These are phyloP conservation scores for Termitomyces sp. DNA, from an alignment of 768 basidiomycete species.

Conservation along the genomic window DNA sequence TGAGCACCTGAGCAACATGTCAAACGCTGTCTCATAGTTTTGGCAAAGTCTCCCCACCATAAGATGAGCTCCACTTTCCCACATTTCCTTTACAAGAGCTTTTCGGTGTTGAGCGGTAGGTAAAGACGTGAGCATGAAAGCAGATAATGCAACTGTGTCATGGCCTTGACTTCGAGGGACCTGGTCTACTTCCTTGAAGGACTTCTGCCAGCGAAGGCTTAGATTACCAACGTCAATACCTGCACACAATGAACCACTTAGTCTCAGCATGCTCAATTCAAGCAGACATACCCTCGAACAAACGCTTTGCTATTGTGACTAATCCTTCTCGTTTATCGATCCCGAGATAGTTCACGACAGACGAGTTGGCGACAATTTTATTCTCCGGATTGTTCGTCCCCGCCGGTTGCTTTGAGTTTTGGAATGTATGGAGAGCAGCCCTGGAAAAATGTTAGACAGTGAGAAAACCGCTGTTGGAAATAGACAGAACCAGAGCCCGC, in stretches of 20 bases:
- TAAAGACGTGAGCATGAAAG: conserved; percentile 80
- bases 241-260: conserved; percentile 17
- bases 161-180: conserved; percentile 36
- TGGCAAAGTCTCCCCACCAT: conserved; percentile 43
- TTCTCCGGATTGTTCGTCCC: conserved; percentile 23
- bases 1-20: conserved; percentile 53
- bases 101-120: conserved; percentile 56
- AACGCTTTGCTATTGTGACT: conserved; percentile 56
- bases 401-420: conserved; percentile 23
- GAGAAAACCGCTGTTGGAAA: background rate
- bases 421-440: conserved; percentile 67
- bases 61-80: conserved; percentile 84
- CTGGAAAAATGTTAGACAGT: conserved; percentile 26
- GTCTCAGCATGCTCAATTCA: background rate
- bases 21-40: background rate
- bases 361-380: conserved; percentile 39
- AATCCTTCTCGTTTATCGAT: conserved; percentile 78
- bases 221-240: conserved; percentile 43
- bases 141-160: conserved; percentile 68
- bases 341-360: conserved; percentile 58
- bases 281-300: conserved; percentile 45
- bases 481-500: conserved; percentile 67
- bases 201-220: conserved; percentile 49
- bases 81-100: conserved; percentile 75
- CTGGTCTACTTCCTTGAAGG: conserved; percentile 44